Conservation (phyloP, 139 green algal genomes). For the Picochlorum sp. region DNA sequence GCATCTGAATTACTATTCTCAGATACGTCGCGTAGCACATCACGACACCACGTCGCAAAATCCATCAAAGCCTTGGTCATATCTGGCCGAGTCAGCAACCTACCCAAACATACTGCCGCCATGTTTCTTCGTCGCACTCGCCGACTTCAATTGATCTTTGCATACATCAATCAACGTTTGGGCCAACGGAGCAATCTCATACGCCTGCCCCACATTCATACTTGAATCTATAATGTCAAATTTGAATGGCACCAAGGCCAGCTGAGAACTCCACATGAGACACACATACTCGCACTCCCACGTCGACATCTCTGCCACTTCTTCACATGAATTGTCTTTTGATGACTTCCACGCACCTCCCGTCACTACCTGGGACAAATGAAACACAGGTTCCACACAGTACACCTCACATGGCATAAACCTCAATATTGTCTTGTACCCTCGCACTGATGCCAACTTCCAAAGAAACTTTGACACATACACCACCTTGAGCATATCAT, state of each 20-base stretch:
- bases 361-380: background rate
- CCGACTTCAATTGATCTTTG: slow-evolving; percentile 43
- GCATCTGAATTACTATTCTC: background rate
- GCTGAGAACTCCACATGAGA: slow-evolving; percentile 90
- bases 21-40: slow-evolving; percentile 20
- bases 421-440: slow-evolving; percentile 76
- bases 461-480: slow-evolving; percentile 53
- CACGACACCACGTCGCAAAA: slow-evolving; percentile 61
- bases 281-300: slow-evolving; percentile 76
- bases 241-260: slow-evolving; percentile 91
- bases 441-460: slow-evolving; percentile 66
- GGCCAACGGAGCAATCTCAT: slow-evolving; percentile 11
- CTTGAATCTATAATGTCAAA: slow-evolving; percentile 71
- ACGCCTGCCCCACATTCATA: background rate
- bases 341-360: background rate
- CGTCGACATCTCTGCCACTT: background rate
- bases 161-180: slow-evolving; percentile 57
- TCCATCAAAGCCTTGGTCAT: slow-evolving; percentile 50
- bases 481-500: slow-evolving; percentile 9
- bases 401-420: slow-evolving; percentile 84
- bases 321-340: background rate
- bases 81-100: slow-evolving; percentile 83
- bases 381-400: slow-evolving; percentile 71
- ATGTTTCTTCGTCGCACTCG: slow-evolving; percentile 68
- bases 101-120: slow-evolving; percentile 70